These are phyloP conservation scores for Pleurozium schreberi DNA, from an alignment of 225 moss, liverwort and hornwort genomes.

Conservation along the genomic window DNA sequence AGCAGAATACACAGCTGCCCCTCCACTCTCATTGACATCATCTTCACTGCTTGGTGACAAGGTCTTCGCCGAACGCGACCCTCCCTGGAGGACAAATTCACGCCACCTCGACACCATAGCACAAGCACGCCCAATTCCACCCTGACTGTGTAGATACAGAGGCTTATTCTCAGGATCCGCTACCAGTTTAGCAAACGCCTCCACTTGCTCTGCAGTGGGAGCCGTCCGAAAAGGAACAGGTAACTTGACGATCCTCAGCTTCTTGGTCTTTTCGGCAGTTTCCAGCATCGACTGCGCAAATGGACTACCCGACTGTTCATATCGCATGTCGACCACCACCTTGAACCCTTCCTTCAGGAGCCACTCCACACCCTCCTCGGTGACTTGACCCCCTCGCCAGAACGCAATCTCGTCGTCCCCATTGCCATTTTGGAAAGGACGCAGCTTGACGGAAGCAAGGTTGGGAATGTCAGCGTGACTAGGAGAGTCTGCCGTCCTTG, in stretches of 20 bases:
- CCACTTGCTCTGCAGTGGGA: conserved; percentile 66
- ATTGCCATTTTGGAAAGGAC: conserved; percentile 50
- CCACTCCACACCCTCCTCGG: conserved; percentile 70
- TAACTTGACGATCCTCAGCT: conserved; percentile 48
- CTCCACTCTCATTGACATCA: conserved; percentile 13
- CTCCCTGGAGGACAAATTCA: conserved; percentile 48
- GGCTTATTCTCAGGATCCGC: conserved; percentile 56
- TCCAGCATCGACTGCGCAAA: conserved; percentile 41
- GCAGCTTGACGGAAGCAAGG: conserved; percentile 64
- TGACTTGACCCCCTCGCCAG: conserved; percentile 88
- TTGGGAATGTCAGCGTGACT: conserved; percentile 83
- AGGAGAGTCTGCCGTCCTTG: conserved; percentile 52
- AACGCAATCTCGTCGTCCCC: conserved; percentile 69
- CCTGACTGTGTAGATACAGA: conserved; percentile 61
- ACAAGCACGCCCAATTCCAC: conserved; percentile 74
- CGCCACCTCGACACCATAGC: conserved; percentile 94
- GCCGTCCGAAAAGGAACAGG: conserved; percentile 44
- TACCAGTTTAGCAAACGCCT: conserved; percentile 62
- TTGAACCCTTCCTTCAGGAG: conserved; percentile 63
- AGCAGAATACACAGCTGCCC: conserved; percentile 12
- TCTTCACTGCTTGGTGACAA: background rate
- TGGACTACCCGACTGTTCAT: conserved; percentile 48
- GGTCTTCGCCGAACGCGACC: background rate
- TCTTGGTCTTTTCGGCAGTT: conserved; percentile 41
- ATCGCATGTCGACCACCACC: conserved; percentile 75